Percentiles rank a stretch among this genome's conserved stretches.
Evolutionary conservation across 75 land plant genomes (phyloP).

Genomic region (Picea sitchensis): DNA sequence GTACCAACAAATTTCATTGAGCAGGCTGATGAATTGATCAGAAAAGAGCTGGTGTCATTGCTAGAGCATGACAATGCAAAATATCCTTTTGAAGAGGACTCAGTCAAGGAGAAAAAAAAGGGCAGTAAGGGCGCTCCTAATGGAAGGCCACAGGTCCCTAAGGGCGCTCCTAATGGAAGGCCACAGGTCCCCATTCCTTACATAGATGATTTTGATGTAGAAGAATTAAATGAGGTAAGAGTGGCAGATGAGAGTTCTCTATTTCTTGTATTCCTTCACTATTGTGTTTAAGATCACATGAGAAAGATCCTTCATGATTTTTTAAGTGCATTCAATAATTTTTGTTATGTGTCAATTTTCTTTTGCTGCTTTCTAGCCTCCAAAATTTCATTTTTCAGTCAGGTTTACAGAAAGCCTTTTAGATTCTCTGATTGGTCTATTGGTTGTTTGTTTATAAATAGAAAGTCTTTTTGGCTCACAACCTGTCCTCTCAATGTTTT

Average conservation of each 20-base stretch:
- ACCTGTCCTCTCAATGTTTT: neutral
- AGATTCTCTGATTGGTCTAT: neutral
- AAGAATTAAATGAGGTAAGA: slow-evolving; percentile 66
- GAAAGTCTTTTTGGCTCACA: neutral
- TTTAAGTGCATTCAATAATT: neutral
- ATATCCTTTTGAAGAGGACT: slow-evolving; percentile 76
- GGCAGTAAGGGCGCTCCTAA: slow-evolving; percentile 38
- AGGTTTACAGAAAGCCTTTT: neutral
- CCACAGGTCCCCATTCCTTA: slow-evolving; percentile 34
- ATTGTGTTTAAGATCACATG: neutral
- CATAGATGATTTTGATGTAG: slow-evolving; percentile 90
- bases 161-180: slow-evolving; percentile 45
- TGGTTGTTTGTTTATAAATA: neutral
- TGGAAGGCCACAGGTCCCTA: slow-evolving; percentile 41
- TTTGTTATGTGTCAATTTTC: neutral
- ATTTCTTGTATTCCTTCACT: neutral
- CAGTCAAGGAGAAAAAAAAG: slow-evolving; percentile 69
- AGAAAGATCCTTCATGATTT: neutral
- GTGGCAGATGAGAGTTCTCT: neutral
- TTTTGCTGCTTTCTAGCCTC: neutral
- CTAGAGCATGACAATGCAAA: slow-evolving; percentile 95
- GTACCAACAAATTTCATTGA: slow-evolving; percentile 76
- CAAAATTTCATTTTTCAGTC: neutral
- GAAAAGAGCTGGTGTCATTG: slow-evolving; percentile 66
- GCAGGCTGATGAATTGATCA: slow-evolving; percentile 84